Percentiles rank a stretch among this genome's conserved stretches.
Evolutionary conservation across 768 basidiomycete species (phyloP).

Genomic region (Amylocystis lapponica): DNA sequence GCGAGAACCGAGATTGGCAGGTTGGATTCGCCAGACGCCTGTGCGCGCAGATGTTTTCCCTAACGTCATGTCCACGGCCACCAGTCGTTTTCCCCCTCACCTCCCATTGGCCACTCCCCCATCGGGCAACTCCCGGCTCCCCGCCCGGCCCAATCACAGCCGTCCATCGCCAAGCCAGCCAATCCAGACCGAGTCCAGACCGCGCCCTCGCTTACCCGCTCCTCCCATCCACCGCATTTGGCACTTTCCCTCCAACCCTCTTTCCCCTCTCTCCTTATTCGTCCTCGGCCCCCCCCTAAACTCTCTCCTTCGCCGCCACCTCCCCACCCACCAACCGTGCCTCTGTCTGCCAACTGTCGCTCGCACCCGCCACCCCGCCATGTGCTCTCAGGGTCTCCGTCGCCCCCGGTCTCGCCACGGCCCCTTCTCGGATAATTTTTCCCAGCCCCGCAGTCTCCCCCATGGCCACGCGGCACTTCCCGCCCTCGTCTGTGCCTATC

Average conservation of each 20-base stretch:
- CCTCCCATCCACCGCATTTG: not conserved
- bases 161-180: not conserved
- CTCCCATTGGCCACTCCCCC: not conserved
- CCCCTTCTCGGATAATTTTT: too few species aligned
- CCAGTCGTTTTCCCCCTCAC: not conserved
- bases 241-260: too few species aligned
- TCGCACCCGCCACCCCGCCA: too few species aligned
- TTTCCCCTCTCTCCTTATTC: constrained; percentile 1
- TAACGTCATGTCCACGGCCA: constrained; percentile 1
- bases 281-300: not conserved
- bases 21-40: not conserved
- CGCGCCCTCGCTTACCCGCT: constrained; percentile 1
- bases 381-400: too few species aligned
- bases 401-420: too few species aligned
- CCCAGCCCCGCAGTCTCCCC: too few species aligned
- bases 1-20: not conserved
- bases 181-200: constrained; percentile 1
- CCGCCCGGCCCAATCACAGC: constrained; percentile 2
- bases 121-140: not conserved
- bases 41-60: too few species aligned
- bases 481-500: too few species aligned
- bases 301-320: not conserved
- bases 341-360: not conserved
- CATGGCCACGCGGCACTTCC: too few species aligned
- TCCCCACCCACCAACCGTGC: not conserved